Evolutionary conservation across 257 asterid genomes (phyloP).

Genomic region (Jacaranda mimosifolia): DNA sequence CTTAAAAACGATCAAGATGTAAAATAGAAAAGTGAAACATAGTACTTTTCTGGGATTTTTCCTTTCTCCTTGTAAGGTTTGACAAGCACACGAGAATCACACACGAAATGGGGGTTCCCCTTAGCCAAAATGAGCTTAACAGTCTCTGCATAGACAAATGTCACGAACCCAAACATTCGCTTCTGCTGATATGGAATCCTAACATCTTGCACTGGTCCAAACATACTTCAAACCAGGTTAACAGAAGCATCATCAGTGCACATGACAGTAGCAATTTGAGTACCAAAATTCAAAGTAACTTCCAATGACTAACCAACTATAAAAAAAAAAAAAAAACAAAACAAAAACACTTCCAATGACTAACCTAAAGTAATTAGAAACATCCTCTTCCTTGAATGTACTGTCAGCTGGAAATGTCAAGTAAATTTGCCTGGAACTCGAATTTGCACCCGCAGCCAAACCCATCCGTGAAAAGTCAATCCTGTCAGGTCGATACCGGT

Average conservation of each 20-base stretch:
- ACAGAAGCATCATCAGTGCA: constrained; percentile 37
- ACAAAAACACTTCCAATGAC: constrained; percentile 12
- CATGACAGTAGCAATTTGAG: neutral
- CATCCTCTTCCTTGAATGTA: constrained; percentile 94
- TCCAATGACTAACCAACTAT: constrained; percentile 56
- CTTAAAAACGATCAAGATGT: neutral
- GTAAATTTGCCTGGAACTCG: constrained; percentile 85
- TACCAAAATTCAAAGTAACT: constrained; percentile 1
- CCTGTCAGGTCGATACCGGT: constrained; percentile 49
- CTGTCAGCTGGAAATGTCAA: constrained; percentile 98
- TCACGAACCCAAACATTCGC: constrained; percentile 97
- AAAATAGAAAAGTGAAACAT: neutral
- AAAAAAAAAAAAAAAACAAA: no score
- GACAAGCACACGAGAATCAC: constrained; percentile 98
- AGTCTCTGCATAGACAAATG: constrained; percentile 84
- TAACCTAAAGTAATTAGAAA: constrained; percentile 89
- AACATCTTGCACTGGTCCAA: constrained; percentile 98
- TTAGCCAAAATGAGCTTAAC: constrained; percentile 92
- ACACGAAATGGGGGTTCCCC: constrained; percentile 97
- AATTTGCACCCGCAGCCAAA: constrained; percentile 53
- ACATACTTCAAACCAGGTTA: constrained; percentile 57
- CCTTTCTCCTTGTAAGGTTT: constrained; percentile 99
- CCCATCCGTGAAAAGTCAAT: constrained; percentile 64
- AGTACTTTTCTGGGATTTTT: constrained; percentile 79
- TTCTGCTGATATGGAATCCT: constrained; percentile 98